Conservation (phyloP, 1,284 basidiomycete genomes). For the Phylloboletellus chloephorus region DNA sequence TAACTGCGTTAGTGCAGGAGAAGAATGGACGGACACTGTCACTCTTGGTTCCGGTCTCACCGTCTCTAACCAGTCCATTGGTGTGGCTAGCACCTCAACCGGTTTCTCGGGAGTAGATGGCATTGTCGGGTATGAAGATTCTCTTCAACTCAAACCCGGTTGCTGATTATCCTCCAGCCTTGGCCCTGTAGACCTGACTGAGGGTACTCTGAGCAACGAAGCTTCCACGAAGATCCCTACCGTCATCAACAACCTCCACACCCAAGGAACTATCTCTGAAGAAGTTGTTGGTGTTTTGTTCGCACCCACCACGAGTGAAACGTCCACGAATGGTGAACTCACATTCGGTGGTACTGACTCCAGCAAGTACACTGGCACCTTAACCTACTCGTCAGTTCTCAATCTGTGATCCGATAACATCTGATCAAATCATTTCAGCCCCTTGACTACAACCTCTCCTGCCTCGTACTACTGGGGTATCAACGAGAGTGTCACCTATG, state of each 20-base stretch:
- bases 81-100: constrained; percentile 20
- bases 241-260: constrained; percentile 35
- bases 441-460: constrained; percentile 45
- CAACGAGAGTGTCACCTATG: constrained; percentile 53
- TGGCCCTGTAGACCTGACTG: constrained; percentile 31
- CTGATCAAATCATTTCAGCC: constrained; percentile 27
- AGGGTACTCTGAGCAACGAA: constrained; percentile 19
- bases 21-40: constrained; percentile 26
- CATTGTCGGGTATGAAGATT: constrained; percentile 23
- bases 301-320: constrained; percentile 31
- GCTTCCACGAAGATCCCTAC: constrained; percentile 25
- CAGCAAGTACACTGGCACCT: constrained; percentile 42
- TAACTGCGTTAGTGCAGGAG: constrained; percentile 17
- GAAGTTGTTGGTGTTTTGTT: constrained; percentile 38
- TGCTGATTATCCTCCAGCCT: constrained; percentile 37
- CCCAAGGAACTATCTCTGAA: constrained; percentile 27
- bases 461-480: constrained; percentile 58
- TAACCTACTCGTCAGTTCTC: constrained; percentile 42
- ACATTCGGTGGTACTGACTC: constrained; percentile 48
- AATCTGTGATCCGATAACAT: not conserved
- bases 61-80: constrained; percentile 29
- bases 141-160: constrained; percentile 7
- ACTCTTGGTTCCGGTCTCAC: constrained; percentile 24
- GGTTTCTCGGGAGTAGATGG: constrained; percentile 30
- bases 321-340: constrained; percentile 37